Evolutionary conservation across 2,329 filamentous ascomycete species (phyloP).

Genomic region (Penicillium sp.): DNA sequence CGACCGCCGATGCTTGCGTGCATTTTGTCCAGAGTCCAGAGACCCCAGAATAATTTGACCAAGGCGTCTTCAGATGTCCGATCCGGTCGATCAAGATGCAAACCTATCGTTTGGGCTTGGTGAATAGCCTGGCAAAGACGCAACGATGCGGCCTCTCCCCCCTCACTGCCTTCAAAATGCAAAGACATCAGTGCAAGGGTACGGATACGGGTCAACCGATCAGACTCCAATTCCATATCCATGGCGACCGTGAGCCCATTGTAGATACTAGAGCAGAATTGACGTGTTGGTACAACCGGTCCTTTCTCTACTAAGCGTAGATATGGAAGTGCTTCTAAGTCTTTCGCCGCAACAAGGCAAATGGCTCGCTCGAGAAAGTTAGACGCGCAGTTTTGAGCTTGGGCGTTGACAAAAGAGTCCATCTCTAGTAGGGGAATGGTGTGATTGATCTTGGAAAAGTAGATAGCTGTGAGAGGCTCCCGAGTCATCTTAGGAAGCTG

Average conservation of each 20-base stretch:
- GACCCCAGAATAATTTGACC: constrained; percentile 40
- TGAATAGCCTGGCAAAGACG: constrained; percentile 43
- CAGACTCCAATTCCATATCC: constrained; percentile 38
- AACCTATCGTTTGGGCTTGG: constrained; percentile 40
- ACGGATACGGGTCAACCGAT: constrained; percentile 39
- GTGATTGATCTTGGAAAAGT: constrained; percentile 39
- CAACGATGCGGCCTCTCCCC: constrained; percentile 41
- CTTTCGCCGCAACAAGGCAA: constrained; percentile 43
- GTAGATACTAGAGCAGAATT: constrained; percentile 41
- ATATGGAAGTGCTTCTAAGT: constrained; percentile 29
- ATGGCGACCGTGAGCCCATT: constrained; percentile 38
- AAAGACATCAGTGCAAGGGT: constrained; percentile 42
- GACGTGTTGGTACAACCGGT: constrained; percentile 32
- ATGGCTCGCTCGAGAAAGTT: constrained; percentile 41
- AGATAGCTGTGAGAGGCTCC: constrained; percentile 34
- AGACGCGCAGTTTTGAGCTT: constrained; percentile 27
- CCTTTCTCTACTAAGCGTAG: constrained; percentile 33
- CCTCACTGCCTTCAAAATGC: constrained; percentile 43
- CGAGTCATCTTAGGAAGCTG: constrained; percentile 34
- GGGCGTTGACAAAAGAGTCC: constrained; percentile 24
- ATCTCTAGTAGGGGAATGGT: constrained; percentile 40
- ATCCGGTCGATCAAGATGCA: constrained; percentile 41
- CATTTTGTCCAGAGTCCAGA: constrained; percentile 45
- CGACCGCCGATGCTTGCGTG: constrained; percentile 43
- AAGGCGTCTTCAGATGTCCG: constrained; percentile 29